Percentiles rank a stretch among this genome's conserved stretches.
These are phyloP conservation scores for Maudiozyma serrabonitensis DNA, from an alignment of 805 yeast species.

Conservation along the genomic window DNA sequence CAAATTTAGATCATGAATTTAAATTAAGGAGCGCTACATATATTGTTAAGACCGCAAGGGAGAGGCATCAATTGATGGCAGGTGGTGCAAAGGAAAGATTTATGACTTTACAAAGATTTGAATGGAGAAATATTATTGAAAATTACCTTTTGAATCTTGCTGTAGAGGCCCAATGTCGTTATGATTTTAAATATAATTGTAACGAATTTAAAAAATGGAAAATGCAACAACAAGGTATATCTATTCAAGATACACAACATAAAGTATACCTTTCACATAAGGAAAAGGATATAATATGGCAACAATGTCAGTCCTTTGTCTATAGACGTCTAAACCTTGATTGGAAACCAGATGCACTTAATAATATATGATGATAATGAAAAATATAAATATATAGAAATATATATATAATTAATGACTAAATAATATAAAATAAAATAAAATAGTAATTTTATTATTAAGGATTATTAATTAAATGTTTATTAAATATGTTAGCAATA, in stretches of 20 bases:
- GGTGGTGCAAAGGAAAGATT: constrained; percentile 9
- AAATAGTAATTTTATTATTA: not conserved
- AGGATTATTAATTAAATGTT: no score
- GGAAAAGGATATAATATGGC: constrained; percentile 49
- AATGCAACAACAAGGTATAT: constrained; percentile 5
- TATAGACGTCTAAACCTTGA: constrained; percentile 46
- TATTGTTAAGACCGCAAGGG: constrained; percentile 44
- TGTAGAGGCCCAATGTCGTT: constrained; percentile 56
- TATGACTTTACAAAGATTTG: constrained; percentile 32
- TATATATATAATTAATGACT: not conserved
- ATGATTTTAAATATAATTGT: constrained; percentile 37
- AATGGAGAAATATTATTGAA: constrained; percentile 63
- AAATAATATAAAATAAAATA: not conserved
- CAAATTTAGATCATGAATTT: constrained; percentile 36
- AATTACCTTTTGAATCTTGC: constrained; percentile 50
- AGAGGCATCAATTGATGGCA: constrained; percentile 28
- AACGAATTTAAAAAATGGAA: constrained; percentile 33
- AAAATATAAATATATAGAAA: not conserved
- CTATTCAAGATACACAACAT: not conserved
- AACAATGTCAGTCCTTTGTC: constrained; percentile 46
- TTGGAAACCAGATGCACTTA: constrained; percentile 38
- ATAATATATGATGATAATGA: not conserved
- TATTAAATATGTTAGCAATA: no score
- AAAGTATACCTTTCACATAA: constrained; percentile 33
- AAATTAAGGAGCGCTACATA: constrained; percentile 45